Evolutionary conservation across 2,329 filamentous ascomycete genomes (phyloP).

Genomic region (Neocucurbitaria cava): DNA sequence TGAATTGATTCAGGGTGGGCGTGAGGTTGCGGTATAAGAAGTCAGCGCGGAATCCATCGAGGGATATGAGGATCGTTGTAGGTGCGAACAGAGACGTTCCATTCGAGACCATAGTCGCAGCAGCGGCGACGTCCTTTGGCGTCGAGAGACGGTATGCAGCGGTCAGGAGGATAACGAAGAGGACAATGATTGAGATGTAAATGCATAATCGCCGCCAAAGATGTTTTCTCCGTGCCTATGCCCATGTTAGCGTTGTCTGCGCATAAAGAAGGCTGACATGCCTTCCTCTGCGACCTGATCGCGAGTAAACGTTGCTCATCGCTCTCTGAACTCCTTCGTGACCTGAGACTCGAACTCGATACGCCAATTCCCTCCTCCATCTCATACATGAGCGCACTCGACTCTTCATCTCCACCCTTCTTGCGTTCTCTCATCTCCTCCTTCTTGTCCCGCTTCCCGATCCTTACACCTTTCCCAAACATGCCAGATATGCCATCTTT

Average conservation of each 20-base stretch:
- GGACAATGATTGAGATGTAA: conserved; percentile 55
- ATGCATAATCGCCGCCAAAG: conserved; percentile 50
- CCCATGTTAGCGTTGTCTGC: conserved; percentile 46
- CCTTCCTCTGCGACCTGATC: conserved; percentile 54
- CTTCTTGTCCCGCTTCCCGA: conserved; percentile 36
- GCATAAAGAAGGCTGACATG: conserved; percentile 10
- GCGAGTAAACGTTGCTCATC: conserved; percentile 62
- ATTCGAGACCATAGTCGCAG: conserved; percentile 64
- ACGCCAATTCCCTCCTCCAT: conserved; percentile 82
- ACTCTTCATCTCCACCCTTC: conserved; percentile 64
- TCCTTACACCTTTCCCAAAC: conserved; percentile 39
- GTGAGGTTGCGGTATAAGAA: conserved; percentile 86
- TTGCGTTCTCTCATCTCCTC: conserved; percentile 43
- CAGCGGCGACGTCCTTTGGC: conserved; percentile 24
- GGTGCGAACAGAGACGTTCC: conserved; percentile 88
- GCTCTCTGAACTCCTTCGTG: conserved; percentile 50
- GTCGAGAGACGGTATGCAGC: conserved; percentile 64
- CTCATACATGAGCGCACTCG: conserved; percentile 83
- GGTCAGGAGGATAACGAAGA: conserved; percentile 63
- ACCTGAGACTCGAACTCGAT: conserved; percentile 55
- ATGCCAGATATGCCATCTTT: conserved; percentile 31
- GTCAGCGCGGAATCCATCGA: conserved; percentile 95
- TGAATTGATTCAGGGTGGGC: conserved; percentile 78
- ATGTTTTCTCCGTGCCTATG: conserved; percentile 40
- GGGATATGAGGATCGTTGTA: conserved; percentile 90